Evolutionary conservation across 805 yeast genomes (phyloP).

Genomic region (Nakazawaea wickerhamii): DNA sequence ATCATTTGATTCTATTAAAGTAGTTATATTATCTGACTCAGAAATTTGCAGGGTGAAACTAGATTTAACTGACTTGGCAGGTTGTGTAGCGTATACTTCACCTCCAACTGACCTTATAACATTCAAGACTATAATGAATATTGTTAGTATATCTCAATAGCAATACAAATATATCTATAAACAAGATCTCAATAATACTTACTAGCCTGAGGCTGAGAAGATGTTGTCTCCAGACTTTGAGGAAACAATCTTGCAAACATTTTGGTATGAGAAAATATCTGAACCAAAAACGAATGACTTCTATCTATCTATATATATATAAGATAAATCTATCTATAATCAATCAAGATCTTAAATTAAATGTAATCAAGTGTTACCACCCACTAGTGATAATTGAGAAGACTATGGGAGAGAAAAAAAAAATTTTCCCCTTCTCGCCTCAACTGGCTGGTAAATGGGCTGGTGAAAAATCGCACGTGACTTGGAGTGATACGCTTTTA

Average conservation of each 20-base stretch:
- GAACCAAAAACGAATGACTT: too few relatives aligned
- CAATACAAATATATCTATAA: neutral
- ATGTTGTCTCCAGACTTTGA: slow-evolving; percentile 5
- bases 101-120: slow-evolving; percentile 26
- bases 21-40: slow-evolving; percentile 17
- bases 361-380: neutral
- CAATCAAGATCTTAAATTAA: too few relatives aligned
- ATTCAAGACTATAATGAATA: slow-evolving; percentile 25
- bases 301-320: too few relatives aligned
- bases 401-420: slow-evolving; percentile 4
- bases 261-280: neutral
- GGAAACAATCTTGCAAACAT: slow-evolving; percentile 10
- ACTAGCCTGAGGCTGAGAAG: slow-evolving; percentile 6
- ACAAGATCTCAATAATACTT: neutral
- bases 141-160: slow-evolving; percentile 1
- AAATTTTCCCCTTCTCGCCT: neutral
- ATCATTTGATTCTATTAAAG: slow-evolving; percentile 43
- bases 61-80: slow-evolving; percentile 37
- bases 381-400: neutral
- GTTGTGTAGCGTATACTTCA: slow-evolving; percentile 39
- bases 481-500: neutral
- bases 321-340: too few relatives aligned
- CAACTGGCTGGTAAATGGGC: slow-evolving; percentile 6
- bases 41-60: slow-evolving; percentile 23
- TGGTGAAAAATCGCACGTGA: slow-evolving; percentile 10